These are phyloP conservation scores for Geotrichum citri-aurantii DNA, from an alignment of 1,139 yeast species.

Conservation along the genomic window DNA sequence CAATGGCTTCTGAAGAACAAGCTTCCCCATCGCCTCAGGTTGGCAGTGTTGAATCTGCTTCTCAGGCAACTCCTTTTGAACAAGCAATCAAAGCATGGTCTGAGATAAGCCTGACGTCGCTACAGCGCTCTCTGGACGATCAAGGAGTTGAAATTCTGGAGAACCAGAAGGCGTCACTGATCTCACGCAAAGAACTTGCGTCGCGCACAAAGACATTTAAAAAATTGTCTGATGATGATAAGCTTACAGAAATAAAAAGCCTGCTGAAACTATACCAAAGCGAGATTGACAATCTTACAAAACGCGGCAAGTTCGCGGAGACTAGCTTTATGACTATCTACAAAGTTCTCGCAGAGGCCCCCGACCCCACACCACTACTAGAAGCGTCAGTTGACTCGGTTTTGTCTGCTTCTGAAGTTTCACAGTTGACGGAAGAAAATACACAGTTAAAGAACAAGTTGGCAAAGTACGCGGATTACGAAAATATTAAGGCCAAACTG, in stretches of 20 bases:
- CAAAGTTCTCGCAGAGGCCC: slow-evolving; percentile 76
- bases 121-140: slow-evolving; percentile 68
- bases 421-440: slow-evolving; percentile 50
- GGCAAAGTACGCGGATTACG: slow-evolving; percentile 69
- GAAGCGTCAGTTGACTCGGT: slow-evolving; percentile 68
- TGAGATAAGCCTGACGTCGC: slow-evolving; percentile 57
- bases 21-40: background rate
- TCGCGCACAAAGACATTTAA: slow-evolving; percentile 76
- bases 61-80: slow-evolving; percentile 37
- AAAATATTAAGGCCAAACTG: slow-evolving; percentile 59
- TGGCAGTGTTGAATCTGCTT: background rate
- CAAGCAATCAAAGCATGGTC: slow-evolving; percentile 76
- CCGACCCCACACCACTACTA: slow-evolving; percentile 82
- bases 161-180: slow-evolving; percentile 59
- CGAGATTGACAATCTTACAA: slow-evolving; percentile 79
- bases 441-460: slow-evolving; percentile 54
- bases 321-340: slow-evolving; percentile 67
- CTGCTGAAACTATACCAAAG: slow-evolving; percentile 78
- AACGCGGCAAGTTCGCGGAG: slow-evolving; percentile 71
- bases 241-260: slow-evolving; percentile 57
- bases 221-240: slow-evolving; percentile 60
- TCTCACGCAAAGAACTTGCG: slow-evolving; percentile 71
- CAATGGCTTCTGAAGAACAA: slow-evolving; percentile 5
- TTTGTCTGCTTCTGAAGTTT: slow-evolving; percentile 51
- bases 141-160: slow-evolving; percentile 70